These are phyloP conservation scores for Dentipellis fragilis DNA, from an alignment of 768 basidiomycete species.

Conservation along the genomic window DNA sequence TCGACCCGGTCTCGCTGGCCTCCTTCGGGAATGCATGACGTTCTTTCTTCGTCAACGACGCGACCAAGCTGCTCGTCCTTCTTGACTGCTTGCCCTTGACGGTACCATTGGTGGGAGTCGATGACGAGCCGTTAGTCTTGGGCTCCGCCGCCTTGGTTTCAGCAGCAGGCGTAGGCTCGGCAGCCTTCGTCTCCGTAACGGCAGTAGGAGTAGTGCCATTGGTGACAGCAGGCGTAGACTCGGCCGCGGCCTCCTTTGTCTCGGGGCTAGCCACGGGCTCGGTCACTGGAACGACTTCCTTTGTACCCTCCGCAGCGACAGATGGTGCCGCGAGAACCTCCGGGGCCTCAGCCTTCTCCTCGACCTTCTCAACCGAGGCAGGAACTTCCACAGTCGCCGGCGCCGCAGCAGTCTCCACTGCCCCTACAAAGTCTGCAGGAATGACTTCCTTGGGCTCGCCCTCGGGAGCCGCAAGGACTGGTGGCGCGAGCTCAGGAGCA, in stretches of 20 bases:
- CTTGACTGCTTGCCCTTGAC: not conserved
- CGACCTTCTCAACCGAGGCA: not conserved
- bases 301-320: not conserved
- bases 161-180: not conserved
- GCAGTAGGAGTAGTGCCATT: not conserved
- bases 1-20: constrained; percentile 4
- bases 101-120: not conserved
- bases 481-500: constrained; percentile 1
- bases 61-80: not conserved
- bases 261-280: not conserved
- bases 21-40: constrained; percentile 6
- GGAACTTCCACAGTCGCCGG: not conserved
- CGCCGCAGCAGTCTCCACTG: not conserved
- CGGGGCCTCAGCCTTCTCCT: not conserved
- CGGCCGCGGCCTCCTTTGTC: not conserved
- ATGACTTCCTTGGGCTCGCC: not conserved
- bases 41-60: constrained; percentile 2
- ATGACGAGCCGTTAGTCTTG: not conserved
- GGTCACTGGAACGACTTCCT: not conserved
- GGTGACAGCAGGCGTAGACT: not conserved
- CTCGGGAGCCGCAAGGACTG: not conserved
- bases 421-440: not conserved
- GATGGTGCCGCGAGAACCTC: constrained; percentile 2
- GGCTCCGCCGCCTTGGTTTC: not conserved
- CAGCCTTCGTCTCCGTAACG: not conserved